Conservation (phyloP, 805 yeast genomes). For the Debaryomyces castellii region DNA sequence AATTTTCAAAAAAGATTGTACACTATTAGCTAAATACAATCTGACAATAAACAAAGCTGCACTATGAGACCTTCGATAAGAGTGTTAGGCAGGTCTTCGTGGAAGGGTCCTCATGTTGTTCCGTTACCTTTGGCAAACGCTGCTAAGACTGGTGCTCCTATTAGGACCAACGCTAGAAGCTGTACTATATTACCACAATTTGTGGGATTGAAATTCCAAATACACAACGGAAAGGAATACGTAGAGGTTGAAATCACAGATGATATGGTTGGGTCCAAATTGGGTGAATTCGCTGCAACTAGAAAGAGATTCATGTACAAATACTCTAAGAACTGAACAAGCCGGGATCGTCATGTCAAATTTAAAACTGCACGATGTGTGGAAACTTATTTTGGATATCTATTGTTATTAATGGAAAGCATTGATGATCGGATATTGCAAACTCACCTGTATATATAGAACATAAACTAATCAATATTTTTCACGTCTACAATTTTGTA, state of each 20-base stretch:
- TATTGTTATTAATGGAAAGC: not conserved
- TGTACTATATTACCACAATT: constrained; percentile 95
- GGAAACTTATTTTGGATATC: not conserved
- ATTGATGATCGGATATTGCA: not conserved
- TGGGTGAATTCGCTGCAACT: constrained; percentile 95
- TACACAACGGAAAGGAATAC: constrained; percentile 94
- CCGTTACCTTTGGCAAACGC: constrained; percentile 94
- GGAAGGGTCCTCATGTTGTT: constrained; percentile 86
- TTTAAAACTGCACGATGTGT: not conserved
- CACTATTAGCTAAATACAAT: too few relatives aligned
- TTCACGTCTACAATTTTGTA: not conserved
- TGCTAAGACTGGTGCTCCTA: constrained; percentile 73
- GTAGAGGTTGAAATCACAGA: constrained; percentile 84
- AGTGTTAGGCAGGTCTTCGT: constrained; percentile 36
- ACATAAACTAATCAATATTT: not conserved
- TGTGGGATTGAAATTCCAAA: constrained; percentile 91
- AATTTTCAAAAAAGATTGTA: constrained; percentile 2
- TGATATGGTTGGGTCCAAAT: constrained; percentile 94
- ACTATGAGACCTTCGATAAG: constrained; percentile 34
- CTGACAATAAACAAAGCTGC: too few relatives aligned
- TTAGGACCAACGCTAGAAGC: constrained; percentile 92
- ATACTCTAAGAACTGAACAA: constrained; percentile 60
- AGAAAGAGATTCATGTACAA: constrained; percentile 85
- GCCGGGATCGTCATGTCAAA: not conserved
- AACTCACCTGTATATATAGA: constrained; percentile 1